Percentiles rank a stretch among this genome's conserved stretches.
These are phyloP conservation scores for Mycena capillaripes DNA, from an alignment of 768 basidiomycete species.

Conservation along the genomic window DNA sequence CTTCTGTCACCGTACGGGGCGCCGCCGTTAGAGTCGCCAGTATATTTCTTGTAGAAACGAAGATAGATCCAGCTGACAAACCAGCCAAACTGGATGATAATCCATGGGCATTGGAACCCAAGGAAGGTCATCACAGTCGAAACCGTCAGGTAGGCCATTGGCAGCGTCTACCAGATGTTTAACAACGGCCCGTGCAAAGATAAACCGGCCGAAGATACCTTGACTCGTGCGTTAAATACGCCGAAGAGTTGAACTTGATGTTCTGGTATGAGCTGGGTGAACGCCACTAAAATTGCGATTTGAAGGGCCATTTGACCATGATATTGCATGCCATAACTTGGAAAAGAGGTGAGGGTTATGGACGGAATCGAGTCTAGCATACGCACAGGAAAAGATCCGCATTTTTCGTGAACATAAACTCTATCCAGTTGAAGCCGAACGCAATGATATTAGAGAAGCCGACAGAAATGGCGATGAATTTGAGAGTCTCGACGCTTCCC, in stretches of 20 bases:
- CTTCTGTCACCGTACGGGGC: constrained; percentile 92
- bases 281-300: constrained; percentile 91
- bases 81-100: constrained; percentile 99
- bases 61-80: constrained; percentile 96
- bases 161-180: constrained; percentile 73
- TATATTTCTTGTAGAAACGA: constrained; percentile 95
- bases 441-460: constrained; percentile 91
- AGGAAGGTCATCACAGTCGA: constrained; percentile 88
- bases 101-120: constrained; percentile 91
- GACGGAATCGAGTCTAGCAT: constrained; percentile 16
- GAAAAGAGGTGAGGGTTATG: constrained; percentile 31
- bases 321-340: constrained; percentile 89
- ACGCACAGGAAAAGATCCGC: constrained; percentile 85
- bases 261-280: constrained; percentile 98
- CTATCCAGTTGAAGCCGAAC: constrained; percentile 90
- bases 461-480: constrained; percentile 87
- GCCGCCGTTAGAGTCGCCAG: constrained; percentile 73
- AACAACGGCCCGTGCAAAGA: constrained; percentile 11
- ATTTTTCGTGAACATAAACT: constrained; percentile 77
- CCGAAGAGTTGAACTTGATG: constrained; percentile 97
- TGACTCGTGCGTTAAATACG: constrained; percentile 87
- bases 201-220: constrained; percentile 63
- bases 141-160: constrained; percentile 94
- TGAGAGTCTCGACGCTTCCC: constrained; percentile 88
- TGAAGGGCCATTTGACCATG: constrained; percentile 95